A percentile compares a stretch with the other conserved stretches of the same genome.
Evolutionary conservation across 164 flowering plant species (phyloP).

Genomic region (Macadamia integrifolia): DNA sequence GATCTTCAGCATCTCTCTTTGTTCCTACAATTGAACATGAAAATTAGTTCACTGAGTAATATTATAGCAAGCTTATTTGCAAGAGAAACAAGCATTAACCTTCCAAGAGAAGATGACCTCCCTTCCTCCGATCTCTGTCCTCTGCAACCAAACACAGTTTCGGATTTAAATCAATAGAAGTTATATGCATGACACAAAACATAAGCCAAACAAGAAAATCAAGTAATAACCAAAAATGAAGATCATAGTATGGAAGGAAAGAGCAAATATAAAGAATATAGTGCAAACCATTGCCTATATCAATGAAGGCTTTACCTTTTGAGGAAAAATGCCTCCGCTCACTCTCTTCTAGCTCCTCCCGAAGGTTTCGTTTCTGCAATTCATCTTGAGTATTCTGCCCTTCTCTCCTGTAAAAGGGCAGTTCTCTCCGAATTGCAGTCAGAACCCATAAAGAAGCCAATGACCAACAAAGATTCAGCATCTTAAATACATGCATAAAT

Average conservation of each 20-base stretch:
- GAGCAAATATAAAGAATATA: background rate
- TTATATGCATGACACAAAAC: background rate
- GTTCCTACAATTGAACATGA: constrained; percentile 36
- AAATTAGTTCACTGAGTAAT: constrained; percentile 7
- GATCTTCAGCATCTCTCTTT: constrained; percentile 78
- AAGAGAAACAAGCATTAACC: constrained; percentile 31
- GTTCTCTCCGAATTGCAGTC: no score
- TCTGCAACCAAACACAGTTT: constrained; percentile 43
- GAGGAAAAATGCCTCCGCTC: constrained; percentile 89
- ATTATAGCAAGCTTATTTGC: background rate
- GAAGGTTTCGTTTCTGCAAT: constrained; percentile 76
- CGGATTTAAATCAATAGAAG: constrained; percentile 3
- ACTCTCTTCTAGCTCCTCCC: constrained; percentile 84
- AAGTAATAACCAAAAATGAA: no score
- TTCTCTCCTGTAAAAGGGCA: constrained; percentile 50
- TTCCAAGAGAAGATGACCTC: constrained; percentile 73
- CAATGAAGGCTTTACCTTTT: constrained; percentile 46
- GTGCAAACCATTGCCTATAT: constrained; percentile 17
- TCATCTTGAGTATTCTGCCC: constrained; percentile 96
- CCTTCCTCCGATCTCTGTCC: constrained; percentile 86
- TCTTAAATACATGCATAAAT: no score
- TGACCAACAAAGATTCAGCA: no score
- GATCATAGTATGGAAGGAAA: background rate
- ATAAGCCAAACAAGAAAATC: background rate
- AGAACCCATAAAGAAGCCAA: no score